Conservation (phyloP, 1,284 basidiomycete genomes). For the Spongiforma sp. region DNA sequence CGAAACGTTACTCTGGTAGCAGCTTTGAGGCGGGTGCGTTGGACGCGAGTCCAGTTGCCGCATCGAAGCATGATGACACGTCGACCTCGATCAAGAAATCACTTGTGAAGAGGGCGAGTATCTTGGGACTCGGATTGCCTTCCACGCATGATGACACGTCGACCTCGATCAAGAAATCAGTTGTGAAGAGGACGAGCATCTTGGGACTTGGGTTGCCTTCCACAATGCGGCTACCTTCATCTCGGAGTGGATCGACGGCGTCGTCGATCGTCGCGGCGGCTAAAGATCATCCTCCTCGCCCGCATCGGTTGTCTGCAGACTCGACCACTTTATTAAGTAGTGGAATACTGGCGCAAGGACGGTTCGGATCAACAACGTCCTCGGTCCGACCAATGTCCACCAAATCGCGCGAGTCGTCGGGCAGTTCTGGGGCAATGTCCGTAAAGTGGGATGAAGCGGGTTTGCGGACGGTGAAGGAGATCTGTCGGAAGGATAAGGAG, state of each 20-base stretch:
- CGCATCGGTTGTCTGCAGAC: slow-evolving; percentile 51
- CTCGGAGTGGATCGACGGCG: slow-evolving; percentile 49
- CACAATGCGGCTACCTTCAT: slow-evolving; percentile 51
- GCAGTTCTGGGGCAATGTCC: slow-evolving; percentile 50
- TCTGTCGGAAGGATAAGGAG: slow-evolving; percentile 51
- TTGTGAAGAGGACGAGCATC: slow-evolving; percentile 63
- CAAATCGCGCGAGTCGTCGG: slow-evolving; percentile 54
- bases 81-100: slow-evolving; percentile 36
- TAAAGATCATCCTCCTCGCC: no score
- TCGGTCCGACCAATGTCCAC: slow-evolving; percentile 64
- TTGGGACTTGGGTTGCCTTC: slow-evolving; percentile 55
- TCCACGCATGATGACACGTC: no score
- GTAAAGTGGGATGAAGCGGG: slow-evolving; percentile 72
- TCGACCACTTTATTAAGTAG: slow-evolving; percentile 40
- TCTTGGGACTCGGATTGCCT: no score
- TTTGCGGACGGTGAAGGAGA: slow-evolving; percentile 57
- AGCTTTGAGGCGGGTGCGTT: slow-evolving; percentile 68
- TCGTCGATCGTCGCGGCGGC: slow-evolving; percentile 37
- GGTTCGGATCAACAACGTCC: slow-evolving; percentile 54
- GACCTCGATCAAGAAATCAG: slow-evolving; percentile 36
- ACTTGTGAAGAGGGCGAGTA: slow-evolving; percentile 49
- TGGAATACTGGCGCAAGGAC: slow-evolving; percentile 36
- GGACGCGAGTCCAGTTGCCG: slow-evolving; percentile 50
- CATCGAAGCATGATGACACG: no score
- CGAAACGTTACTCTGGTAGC: slow-evolving; percentile 55